Conservation (phyloP, 1,284 basidiomycete genomes). For the Sporisorium sorghi region DNA sequence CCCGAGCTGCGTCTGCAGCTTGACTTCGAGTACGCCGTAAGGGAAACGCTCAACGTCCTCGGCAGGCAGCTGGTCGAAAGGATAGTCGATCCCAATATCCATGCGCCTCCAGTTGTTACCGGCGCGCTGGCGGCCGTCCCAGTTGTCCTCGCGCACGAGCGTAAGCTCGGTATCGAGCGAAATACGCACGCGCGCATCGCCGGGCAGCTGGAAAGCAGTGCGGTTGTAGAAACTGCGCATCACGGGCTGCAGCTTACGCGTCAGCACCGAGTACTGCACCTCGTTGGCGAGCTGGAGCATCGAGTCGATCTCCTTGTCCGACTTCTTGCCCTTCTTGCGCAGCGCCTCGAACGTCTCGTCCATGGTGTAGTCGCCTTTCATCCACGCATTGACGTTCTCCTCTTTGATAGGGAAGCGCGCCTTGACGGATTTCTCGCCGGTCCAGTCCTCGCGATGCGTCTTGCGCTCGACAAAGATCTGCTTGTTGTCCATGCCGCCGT, state of each 20-base stretch:
- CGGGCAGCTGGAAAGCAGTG: slow-evolving; percentile 97
- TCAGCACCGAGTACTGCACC: slow-evolving; percentile 90
- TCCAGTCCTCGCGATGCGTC: slow-evolving; percentile 99
- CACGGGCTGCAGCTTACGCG: slow-evolving; percentile 82
- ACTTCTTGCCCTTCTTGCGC: slow-evolving; percentile 92
- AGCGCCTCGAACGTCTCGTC: slow-evolving; percentile 92
- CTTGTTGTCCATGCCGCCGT: slow-evolving; percentile 83
- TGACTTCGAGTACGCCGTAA: slow-evolving; percentile 92
- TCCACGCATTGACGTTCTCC: slow-evolving; percentile 90
- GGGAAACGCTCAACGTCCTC: slow-evolving; percentile 93
- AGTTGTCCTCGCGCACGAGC: slow-evolving; percentile 95
- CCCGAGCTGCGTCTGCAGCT: slow-evolving; percentile 94
- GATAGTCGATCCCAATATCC: slow-evolving; percentile 91
- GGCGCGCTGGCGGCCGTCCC: slow-evolving; percentile 84
- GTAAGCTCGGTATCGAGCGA: slow-evolving; percentile 97
- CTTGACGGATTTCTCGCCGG: slow-evolving; percentile 98
- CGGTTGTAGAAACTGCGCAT: slow-evolving; percentile 99
- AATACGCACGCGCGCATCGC: slow-evolving; percentile 96
- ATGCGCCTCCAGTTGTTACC: slow-evolving; percentile 92
- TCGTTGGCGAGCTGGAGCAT: slow-evolving; percentile 98
- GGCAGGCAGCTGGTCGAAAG: slow-evolving; percentile 81
- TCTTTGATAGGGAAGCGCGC: slow-evolving; percentile 97
- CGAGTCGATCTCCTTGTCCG: slow-evolving; percentile 87
- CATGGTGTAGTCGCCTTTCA: slow-evolving; percentile 90
- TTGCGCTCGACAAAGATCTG: slow-evolving; percentile 98